phyloP scores from a whole-genome alignment of 169 alveolate species.

The Babesia ovis region DNA sequence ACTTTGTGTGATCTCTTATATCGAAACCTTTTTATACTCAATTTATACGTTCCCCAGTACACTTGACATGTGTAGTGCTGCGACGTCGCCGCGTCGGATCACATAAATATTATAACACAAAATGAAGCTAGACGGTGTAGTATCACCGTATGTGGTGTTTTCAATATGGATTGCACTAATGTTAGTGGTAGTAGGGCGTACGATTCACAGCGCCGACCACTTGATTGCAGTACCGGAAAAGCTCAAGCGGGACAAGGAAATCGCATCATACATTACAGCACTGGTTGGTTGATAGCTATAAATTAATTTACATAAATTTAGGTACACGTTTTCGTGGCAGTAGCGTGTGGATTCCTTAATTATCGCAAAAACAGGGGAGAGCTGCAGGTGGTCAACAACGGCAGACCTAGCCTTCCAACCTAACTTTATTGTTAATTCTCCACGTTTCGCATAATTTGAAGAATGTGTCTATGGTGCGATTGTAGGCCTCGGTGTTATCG shows the following conservation, averaged over 20 bases:
- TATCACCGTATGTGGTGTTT: conserved; percentile 37
- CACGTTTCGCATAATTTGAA: conserved; percentile 47
- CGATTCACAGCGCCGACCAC: conserved; percentile 26
- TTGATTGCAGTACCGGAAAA: conserved; percentile 31
- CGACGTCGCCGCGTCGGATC: neutral
- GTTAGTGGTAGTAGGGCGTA: conserved; percentile 39
- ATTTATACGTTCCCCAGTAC: neutral
- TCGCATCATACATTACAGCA: conserved; percentile 65
- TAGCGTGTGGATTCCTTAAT: conserved; percentile 30
- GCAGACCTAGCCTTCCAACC: neutral
- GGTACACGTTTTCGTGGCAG: conserved; percentile 25
- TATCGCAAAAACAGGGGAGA: conserved; percentile 16
- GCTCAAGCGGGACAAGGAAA: conserved; percentile 32
- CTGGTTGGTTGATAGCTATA: conserved; percentile 49
- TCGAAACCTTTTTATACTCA: neutral
- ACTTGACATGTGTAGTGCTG: conserved; percentile 16
- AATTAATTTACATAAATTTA: neutral
- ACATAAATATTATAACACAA: conserved; percentile 1
- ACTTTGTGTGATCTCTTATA: neutral
- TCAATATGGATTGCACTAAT: conserved; percentile 37
- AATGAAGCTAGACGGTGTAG: neutral
- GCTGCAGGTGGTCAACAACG: neutral
- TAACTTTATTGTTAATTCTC: neutral
- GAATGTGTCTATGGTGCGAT: conserved; percentile 62
- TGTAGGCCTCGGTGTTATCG: conserved; percentile 54